Percentiles rank a stretch among this genome's conserved stretches.
Evolutionary conservation across 2,329 filamentous ascomycete species (phyloP).

Genomic region (Decorospora gaudefroyi): DNA sequence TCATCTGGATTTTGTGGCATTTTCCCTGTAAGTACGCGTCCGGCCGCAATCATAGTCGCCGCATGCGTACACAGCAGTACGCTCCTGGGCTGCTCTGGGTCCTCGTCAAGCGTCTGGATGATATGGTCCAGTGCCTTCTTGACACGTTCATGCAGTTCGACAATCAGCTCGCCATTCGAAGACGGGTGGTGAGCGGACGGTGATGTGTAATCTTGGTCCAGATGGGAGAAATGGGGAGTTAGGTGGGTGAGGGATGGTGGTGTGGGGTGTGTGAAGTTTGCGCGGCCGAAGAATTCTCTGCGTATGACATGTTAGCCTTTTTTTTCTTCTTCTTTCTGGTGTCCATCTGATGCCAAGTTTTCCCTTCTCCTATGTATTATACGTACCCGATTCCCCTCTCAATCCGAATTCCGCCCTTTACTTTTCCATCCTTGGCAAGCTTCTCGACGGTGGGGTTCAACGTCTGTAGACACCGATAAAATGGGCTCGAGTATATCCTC

Average conservation of each 20-base stretch:
- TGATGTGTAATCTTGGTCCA: conserved; percentile 63
- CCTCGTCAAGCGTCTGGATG: conserved; percentile 70
- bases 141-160: conserved; percentile 77
- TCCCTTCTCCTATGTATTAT: no score
- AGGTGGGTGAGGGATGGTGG: conserved; percentile 70
- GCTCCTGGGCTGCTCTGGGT: conserved; percentile 66
- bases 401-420: conserved; percentile 52
- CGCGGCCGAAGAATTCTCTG: conserved; percentile 84
- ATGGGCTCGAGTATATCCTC: conserved; percentile 67
- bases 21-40: conserved; percentile 75
- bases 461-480: conserved; percentile 50
- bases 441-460: conserved; percentile 47
- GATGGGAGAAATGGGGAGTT: conserved; percentile 66
- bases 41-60: conserved; percentile 83
- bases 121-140: conserved; percentile 71
- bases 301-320: no score
- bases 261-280: conserved; percentile 81
- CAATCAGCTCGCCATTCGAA: conserved; percentile 75
- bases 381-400: conserved; percentile 59
- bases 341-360: no score
- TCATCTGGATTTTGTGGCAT: conserved; percentile 72
- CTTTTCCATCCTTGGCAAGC: conserved; percentile 37
- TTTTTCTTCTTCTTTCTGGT: no score
- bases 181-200: conserved; percentile 69
- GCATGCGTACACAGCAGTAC: conserved; percentile 88